Evolutionary conservation across 2,329 filamentous ascomycete species (phyloP).

Genomic region (Botrytis porri): DNA sequence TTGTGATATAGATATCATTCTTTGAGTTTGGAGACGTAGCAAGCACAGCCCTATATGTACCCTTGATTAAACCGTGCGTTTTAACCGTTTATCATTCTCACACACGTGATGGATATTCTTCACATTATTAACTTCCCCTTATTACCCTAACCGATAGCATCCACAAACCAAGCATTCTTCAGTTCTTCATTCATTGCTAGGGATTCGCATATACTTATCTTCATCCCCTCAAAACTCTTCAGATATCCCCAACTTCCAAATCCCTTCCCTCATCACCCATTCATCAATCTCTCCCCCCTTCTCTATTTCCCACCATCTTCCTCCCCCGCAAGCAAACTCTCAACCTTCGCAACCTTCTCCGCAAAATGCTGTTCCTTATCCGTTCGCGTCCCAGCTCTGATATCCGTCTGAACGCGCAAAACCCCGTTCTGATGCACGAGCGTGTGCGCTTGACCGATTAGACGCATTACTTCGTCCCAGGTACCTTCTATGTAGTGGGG

Average conservation of each 20-base stretch:
- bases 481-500: slow-evolving; percentile 65
- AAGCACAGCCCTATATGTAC: neutral
- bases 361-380: slow-evolving; percentile 37
- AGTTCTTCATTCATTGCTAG: neutral
- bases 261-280: neutral
- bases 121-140: neutral
- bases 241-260: neutral
- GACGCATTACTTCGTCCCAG: slow-evolving; percentile 83
- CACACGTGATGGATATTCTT: neutral
- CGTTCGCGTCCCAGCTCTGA: slow-evolving; percentile 68
- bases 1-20: neutral
- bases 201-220: neutral
- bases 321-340: slow-evolving; percentile 35
- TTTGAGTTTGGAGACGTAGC: neutral
- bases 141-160: neutral
- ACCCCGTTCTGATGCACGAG: slow-evolving; percentile 75
- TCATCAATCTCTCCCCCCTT: neutral
- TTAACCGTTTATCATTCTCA: neutral
- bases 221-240: neutral
- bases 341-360: slow-evolving; percentile 37
- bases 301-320: neutral
- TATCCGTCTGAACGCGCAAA: slow-evolving; percentile 81
- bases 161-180: neutral
- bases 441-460: slow-evolving; percentile 82
- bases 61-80: neutral